Conservation (phyloP, 805 yeast species). For the Monosporozyma aquatica region DNA sequence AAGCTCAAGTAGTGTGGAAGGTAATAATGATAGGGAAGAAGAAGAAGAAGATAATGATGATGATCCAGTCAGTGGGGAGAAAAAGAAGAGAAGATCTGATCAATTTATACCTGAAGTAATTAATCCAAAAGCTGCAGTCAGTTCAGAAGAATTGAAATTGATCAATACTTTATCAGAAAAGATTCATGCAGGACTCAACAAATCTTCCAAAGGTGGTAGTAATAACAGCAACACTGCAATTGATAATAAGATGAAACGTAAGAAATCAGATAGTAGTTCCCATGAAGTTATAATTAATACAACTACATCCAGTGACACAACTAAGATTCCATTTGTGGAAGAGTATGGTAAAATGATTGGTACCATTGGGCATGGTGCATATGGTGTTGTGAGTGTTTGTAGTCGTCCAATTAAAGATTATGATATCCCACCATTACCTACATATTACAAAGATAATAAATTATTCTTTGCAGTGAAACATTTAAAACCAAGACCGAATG, state of each 20-base stretch:
- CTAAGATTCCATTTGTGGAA: constrained; percentile 22
- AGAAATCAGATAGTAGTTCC: background rate
- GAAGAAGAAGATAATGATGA: background rate
- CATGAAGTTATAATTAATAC: background rate
- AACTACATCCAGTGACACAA: background rate
- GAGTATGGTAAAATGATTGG: constrained; percentile 47
- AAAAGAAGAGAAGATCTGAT: constrained; percentile 2
- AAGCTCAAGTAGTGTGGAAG: constrained; percentile 1
- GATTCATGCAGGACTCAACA: constrained; percentile 35
- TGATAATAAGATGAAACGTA: background rate
- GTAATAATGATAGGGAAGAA: too few species aligned
- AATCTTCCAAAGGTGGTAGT: constrained; percentile 13
- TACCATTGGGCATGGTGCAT: constrained; percentile 84
- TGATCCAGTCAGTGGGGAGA: background rate
- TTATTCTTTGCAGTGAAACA: constrained; percentile 84
- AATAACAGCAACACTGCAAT: too few species aligned
- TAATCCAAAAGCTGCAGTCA: constrained; percentile 37
- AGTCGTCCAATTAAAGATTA: constrained; percentile 35
- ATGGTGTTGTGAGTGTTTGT: constrained; percentile 87
- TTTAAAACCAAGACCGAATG: constrained; percentile 72
- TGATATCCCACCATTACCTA: constrained; percentile 29
- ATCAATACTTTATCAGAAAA: constrained; percentile 42
- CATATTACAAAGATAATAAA: constrained; percentile 59
- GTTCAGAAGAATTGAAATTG: constrained; percentile 40
- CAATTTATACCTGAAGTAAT: constrained; percentile 14